Base-by-base conservation (phyloP, 2,329 filamentous ascomycete genomes). In the Fusarium gaditjirri region DNA sequence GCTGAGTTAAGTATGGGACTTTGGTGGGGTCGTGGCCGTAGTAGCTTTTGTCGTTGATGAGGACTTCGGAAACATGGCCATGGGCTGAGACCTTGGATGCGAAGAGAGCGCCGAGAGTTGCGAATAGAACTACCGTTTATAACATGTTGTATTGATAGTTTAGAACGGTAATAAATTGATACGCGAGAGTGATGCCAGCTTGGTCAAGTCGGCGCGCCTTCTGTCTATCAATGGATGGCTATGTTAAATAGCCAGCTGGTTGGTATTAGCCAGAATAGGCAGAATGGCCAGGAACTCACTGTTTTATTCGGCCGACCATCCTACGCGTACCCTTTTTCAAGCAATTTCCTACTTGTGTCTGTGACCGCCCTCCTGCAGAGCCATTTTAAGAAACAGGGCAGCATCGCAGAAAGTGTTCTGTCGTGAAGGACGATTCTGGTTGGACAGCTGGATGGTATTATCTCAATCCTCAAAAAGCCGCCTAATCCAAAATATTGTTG, bases 341-440 rank as follows among this genome's bases (percentile, higher is more conserved):
- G 6, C 11, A 6, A 17, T 6, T 1, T 13, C 6, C 1, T 35
- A 3, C 16, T 13, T 6, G 1, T 9, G 3, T 4, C 0, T 5
- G 16, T 3, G 1, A 12, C 1, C 3, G 19, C 0, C 9, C 4
- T 12, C 19, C 17, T 6, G 11, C 7, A 5, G 0, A 3, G 3
- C n/a, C 47, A 8, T 8, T 21, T 8, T 16, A 0, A 50, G n/a
- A 25, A 50, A 19, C 5, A 25, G 0, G 8, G 31, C 25, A 35
- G 5, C 19, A 21, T 14, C 14, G 4, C 0, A 25, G 25, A 25
- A 25, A 25, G 25, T 4, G 25, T 25, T 25, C 25, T 25, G 25
- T 25, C 25, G 25, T 25, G 5, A 25, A 25, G 25, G 25, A 25
- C 25, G 25, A 5, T 25, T 5, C 25, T 25, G 25, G 25, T 25